Conservation (phyloP, 805 yeast genomes). For the Danielia reshetovae region DNA sequence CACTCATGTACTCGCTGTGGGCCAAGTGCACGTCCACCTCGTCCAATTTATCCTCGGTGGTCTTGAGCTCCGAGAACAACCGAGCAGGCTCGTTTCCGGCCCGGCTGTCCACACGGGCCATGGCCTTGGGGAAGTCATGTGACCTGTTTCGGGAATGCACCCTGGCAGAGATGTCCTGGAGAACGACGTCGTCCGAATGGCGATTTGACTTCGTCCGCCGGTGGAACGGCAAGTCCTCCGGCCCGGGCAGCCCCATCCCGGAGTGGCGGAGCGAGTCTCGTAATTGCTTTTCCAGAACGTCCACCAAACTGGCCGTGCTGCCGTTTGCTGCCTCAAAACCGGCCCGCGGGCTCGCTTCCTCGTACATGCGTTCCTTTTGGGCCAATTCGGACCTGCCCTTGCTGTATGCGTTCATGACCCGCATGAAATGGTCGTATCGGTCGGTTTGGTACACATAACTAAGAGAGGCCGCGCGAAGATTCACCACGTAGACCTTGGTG, state of each 20-base stretch:
- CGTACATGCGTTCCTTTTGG: slow-evolving; percentile 27
- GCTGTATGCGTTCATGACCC: slow-evolving; percentile 51
- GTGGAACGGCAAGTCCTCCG: slow-evolving; percentile 7
- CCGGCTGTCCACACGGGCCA: slow-evolving; percentile 1
- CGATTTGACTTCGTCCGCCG: slow-evolving; percentile 18
- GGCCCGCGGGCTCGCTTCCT: slow-evolving; percentile 5
- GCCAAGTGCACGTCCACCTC: slow-evolving; percentile 67
- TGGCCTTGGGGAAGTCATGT: slow-evolving; percentile 40
- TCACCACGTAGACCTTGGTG: slow-evolving; percentile 36
- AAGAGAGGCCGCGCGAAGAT: slow-evolving; percentile 44
- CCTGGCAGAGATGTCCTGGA: slow-evolving; percentile 58
- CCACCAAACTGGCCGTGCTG: slow-evolving; percentile 3
- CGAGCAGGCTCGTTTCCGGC: slow-evolving; percentile 11
- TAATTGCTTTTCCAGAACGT: slow-evolving; percentile 48
- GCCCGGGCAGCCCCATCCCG: slow-evolving; percentile 4
- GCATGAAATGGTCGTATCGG: slow-evolving; percentile 51
- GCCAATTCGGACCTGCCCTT: slow-evolving; percentile 55
- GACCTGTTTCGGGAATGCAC: slow-evolving; percentile 59
- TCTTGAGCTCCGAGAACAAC: slow-evolving; percentile 44
- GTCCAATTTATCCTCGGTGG: slow-evolving; percentile 59
- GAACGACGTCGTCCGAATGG: slow-evolving; percentile 36
- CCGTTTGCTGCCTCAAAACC: background rate
- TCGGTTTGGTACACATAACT: slow-evolving; percentile 61
- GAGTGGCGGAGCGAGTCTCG: slow-evolving; percentile 13
- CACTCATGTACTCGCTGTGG: slow-evolving; percentile 49